Evolutionary conservation across 164 flowering plant species (phyloP).

Genomic region (Platanus orientalis): DNA sequence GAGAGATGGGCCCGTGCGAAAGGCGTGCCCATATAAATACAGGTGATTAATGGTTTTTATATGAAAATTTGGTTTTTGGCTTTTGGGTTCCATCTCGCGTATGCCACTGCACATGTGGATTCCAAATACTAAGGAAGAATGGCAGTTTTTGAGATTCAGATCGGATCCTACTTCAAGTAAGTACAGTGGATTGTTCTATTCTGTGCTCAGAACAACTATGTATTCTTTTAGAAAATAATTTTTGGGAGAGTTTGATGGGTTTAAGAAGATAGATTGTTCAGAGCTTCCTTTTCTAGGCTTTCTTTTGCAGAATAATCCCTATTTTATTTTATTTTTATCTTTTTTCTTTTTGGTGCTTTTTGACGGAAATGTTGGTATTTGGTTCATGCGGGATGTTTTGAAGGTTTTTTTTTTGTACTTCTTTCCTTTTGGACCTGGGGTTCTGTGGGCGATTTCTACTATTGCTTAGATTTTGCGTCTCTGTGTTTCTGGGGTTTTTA

Average conservation of each 20-base stretch:
- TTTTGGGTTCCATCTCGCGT: no score
- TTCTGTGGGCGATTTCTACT: neutral
- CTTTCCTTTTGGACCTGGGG: no score
- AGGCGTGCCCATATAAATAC: no score
- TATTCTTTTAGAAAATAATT: neutral
- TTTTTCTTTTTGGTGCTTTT: neutral
- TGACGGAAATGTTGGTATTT: neutral
- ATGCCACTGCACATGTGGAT: no score
- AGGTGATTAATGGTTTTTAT: no score
- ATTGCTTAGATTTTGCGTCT: neutral
- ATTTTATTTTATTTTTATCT: no score
- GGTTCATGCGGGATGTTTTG: neutral
- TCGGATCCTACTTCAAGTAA: conserved; percentile 11
- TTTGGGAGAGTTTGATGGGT: no score
- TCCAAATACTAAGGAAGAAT: neutral
- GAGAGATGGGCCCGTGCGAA: no score
- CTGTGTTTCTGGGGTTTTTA: neutral
- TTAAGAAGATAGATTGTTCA: neutral
- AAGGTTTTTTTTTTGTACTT: neutral
- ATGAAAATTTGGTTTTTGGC: no score
- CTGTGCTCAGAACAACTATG: neutral
- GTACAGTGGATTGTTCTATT: conserved; percentile 9
- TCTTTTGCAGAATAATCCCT: neutral
- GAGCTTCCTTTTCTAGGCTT: neutral
- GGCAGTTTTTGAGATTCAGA: conserved; percentile 10